A percentile compares a stretch with the other conserved stretches of the same genome.
phyloP scores from a whole-genome alignment of 129 eudicot species.

The Flaveria linearis region DNA sequence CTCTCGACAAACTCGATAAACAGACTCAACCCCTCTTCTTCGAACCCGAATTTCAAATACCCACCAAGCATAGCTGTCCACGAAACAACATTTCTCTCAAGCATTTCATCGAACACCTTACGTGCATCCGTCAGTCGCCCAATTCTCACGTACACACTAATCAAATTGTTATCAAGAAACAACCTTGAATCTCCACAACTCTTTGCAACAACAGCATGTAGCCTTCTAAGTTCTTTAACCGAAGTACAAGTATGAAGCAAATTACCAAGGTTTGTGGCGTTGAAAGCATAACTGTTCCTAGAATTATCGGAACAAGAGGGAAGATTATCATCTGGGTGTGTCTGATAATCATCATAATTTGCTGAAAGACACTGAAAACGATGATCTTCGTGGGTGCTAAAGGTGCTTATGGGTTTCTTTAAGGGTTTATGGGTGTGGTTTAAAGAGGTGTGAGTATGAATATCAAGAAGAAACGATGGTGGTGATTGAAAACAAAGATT shows the following conservation, averaged over 20 bases:
- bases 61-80: conserved; percentile 95
- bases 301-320: conserved; percentile 24
- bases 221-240: conserved; percentile 38
- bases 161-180: conserved; percentile 65
- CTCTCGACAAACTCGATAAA: conserved; percentile 48
- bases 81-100: conserved; percentile 68
- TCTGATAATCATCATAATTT: background rate
- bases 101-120: conserved; percentile 75
- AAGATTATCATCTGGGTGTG: conserved; percentile 29
- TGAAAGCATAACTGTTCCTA: background rate
- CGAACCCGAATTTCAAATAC: conserved; percentile 60
- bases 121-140: conserved; percentile 61
- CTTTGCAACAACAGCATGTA: conserved; percentile 54
- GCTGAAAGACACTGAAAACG: conserved; percentile 11
- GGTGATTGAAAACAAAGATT: conserved; percentile 31
- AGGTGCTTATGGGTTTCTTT: conserved; percentile 17
- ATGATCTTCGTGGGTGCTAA: conserved; percentile 17
- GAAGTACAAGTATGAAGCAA: conserved; percentile 51
- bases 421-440: conserved; percentile 33
- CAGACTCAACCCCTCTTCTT: conserved; percentile 49
- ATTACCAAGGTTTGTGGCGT: conserved; percentile 33
- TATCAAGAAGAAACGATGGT: conserved; percentile 20
- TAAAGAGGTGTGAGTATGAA: conserved; percentile 25
- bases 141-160: conserved; percentile 47
- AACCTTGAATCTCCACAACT: conserved; percentile 22